phyloP scores from a whole-genome alignment of 2,329 filamentous ascomycete species.

The Colletotrichum chlorophyti region DNA sequence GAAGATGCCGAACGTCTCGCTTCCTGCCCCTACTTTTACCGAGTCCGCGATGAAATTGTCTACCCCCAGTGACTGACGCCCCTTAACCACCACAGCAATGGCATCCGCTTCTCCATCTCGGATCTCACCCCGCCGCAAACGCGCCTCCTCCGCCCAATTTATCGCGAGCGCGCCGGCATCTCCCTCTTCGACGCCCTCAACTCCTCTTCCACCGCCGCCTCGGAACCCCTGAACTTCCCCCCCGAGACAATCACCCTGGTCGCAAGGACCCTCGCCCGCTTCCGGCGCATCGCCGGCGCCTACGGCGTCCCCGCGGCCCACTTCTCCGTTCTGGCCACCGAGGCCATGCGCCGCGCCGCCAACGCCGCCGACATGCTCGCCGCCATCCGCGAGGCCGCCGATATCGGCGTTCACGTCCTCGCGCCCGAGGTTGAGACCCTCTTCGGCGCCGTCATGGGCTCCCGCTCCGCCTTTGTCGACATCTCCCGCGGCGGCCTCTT shows the following conservation, averaged over 20 bases:
- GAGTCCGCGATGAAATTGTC: too few relatives aligned
- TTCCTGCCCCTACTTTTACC: too few relatives aligned
- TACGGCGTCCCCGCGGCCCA: constrained; percentile 71
- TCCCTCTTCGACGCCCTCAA: constrained; percentile 86
- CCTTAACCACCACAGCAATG: constrained; percentile 69
- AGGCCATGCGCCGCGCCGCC: constrained; percentile 81
- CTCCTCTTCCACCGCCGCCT: constrained; percentile 45
- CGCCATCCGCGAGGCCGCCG: constrained; percentile 66
- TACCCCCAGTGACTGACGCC: too few relatives aligned
- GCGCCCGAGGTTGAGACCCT: constrained; percentile 82
- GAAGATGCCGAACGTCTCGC: too few relatives aligned
- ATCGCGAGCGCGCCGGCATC: constrained; percentile 79
- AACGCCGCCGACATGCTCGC: constrained; percentile 75
- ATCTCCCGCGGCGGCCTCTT: constrained; percentile 74
- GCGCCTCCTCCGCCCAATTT: constrained; percentile 78
- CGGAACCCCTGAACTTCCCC: constrained; percentile 50
- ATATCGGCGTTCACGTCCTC: constrained; percentile 73
- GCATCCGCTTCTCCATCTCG: constrained; percentile 90
- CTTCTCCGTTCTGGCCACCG: constrained; percentile 82
- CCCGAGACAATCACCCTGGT: constrained; percentile 69
- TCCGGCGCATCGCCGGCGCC: constrained; percentile 73
- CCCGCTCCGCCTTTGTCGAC: constrained; percentile 73
- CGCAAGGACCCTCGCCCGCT: constrained; percentile 69
- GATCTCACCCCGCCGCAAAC: constrained; percentile 75
- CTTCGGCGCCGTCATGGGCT: constrained; percentile 79